Evolutionary conservation across 345 rosid species (phyloP).

Genomic region (Populus simonii): DNA sequence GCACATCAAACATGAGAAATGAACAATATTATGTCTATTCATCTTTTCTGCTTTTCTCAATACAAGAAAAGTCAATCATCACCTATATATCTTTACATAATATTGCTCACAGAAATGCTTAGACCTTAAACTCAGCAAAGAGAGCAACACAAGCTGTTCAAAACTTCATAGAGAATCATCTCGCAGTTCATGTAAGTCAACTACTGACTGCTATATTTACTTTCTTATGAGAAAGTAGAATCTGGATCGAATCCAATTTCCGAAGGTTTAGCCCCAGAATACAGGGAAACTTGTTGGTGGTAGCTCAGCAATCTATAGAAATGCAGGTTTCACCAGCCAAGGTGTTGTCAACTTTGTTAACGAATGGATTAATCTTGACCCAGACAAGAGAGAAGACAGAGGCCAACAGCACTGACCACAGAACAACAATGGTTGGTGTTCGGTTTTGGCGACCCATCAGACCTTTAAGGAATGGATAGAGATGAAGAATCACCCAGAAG

Average conservation of each 20-base stretch:
- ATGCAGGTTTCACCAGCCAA: slow-evolving; percentile 51
- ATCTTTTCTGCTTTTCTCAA: neutral
- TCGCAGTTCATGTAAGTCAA: neutral
- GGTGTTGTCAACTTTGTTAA: slow-evolving; percentile 28
- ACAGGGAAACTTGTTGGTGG: neutral
- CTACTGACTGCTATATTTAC: neutral
- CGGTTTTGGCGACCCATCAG: slow-evolving; percentile 99
- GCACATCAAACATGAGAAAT: neutral
- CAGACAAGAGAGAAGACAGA: slow-evolving; percentile 94
- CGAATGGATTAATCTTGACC: slow-evolving; percentile 91
- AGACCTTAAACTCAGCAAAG: neutral
- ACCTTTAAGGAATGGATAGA: slow-evolving; percentile 97
- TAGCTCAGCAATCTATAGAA: slow-evolving; percentile 72
- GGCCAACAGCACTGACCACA: slow-evolving; percentile 93
- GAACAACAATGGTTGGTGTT: slow-evolving; percentile 88
- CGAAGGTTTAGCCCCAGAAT: neutral
- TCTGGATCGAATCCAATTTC: neutral
- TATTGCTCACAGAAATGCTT: neutral
- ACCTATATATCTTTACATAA: neutral
- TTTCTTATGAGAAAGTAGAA: neutral
- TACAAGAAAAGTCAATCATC: neutral
- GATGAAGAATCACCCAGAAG: slow-evolving; percentile 94
- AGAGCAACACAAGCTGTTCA: neutral
- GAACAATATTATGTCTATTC: neutral
- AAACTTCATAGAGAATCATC: slow-evolving; percentile 14